phyloP scores from a whole-genome alignment of 345 rosid species.

The Orychophragmus violaceus region DNA sequence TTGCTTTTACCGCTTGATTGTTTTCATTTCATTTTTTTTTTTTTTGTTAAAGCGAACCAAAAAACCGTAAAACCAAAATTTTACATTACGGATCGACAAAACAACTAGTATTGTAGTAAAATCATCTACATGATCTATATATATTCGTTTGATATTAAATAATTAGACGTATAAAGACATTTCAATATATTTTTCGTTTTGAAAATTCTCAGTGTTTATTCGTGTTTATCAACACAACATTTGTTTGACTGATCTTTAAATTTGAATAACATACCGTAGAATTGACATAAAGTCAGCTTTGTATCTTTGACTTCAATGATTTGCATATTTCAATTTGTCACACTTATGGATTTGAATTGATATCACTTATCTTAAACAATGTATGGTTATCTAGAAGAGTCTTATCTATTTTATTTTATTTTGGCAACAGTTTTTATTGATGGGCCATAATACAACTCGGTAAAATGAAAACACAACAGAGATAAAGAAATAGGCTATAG shows the following conservation, averaged over 20 bases:
- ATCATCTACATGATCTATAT: background rate
- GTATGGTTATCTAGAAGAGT: no score
- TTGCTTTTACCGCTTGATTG: no score
- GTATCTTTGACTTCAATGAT: background rate
- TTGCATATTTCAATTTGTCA: background rate
- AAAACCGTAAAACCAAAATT: no score
- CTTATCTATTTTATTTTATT: no score
- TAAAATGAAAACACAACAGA: no score
- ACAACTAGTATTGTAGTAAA: background rate
- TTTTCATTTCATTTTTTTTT: no score
- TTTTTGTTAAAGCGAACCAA: background rate
- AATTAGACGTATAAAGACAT: background rate
- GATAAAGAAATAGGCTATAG: no score
- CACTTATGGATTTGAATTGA: no score
- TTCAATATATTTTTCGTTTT: no score
- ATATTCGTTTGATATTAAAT: background rate
- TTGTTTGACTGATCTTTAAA: background rate
- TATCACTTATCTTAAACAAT: no score
- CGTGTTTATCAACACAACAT: background rate
- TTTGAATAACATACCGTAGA: background rate
- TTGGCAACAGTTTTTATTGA: no score
- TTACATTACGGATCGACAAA: background rate
- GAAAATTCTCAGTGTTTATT: background rate
- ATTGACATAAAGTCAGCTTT: background rate
- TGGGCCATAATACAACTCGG: no score